Conservation (phyloP, 2,329 filamentous ascomycete species). For the Diaporthe nobilis region DNA sequence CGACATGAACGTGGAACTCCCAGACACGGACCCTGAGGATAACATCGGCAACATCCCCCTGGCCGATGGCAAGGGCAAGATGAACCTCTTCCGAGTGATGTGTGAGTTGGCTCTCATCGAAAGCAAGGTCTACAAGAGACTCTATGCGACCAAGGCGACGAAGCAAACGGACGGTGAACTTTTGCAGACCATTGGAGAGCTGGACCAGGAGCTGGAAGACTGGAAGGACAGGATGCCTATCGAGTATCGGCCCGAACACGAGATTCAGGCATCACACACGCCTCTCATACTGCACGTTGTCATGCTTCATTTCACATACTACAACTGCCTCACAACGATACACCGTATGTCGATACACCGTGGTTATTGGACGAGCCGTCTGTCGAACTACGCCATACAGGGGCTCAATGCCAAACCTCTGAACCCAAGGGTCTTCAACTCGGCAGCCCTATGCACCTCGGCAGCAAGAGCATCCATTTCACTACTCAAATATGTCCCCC, state of each 20-base stretch:
- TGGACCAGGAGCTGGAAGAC: constrained; percentile 89
- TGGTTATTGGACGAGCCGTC: constrained; percentile 95
- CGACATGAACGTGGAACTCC: constrained; percentile 95
- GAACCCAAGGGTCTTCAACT: constrained; percentile 95
- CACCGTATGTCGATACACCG: constrained; percentile 99
- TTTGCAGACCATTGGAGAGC: constrained; percentile 93
- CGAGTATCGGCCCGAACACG: constrained; percentile 96
- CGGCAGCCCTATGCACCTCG: constrained; percentile 91
- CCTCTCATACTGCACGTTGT: constrained; percentile 95
- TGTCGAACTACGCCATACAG: constrained; percentile 96
- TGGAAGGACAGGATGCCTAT: constrained; percentile 98
- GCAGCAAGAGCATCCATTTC: constrained; percentile 94
- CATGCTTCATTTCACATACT: constrained; percentile 95
- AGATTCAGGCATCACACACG: constrained; percentile 93
- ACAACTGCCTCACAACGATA: constrained; percentile 97
- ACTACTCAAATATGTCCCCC: constrained; percentile 94
- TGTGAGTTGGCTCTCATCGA: constrained; percentile 93
- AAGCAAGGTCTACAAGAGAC: constrained; percentile 90
- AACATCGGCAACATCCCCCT: constrained; percentile 96
- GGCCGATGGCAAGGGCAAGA: constrained; percentile 88
- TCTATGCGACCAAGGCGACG: constrained; percentile 93
- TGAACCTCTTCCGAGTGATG: constrained; percentile 95
- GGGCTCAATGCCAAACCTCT: constrained; percentile 91
- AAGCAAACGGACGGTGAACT: constrained; percentile 94
- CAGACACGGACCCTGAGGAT: constrained; percentile 89